Evolutionary conservation across 495 filamentous ascomycete genomes (phyloP), one percentile per base, ranked within the genome.

Genomic region (Darksidea phi): DNA sequence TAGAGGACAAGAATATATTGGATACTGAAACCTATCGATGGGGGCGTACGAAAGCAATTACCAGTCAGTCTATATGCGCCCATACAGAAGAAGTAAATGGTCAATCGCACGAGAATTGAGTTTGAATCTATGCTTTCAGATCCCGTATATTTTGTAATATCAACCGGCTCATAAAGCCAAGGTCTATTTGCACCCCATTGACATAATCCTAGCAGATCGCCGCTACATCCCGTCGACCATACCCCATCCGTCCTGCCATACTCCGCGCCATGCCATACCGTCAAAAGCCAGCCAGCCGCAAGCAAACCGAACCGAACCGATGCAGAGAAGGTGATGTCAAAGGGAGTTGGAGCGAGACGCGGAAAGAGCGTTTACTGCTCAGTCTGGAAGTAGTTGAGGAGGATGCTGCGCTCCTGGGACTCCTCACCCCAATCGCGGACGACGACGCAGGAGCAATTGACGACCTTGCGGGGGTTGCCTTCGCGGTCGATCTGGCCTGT

Each of bases 391-490:
- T 97, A 97, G 85, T 97, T 94, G 72, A 97, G 90, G 76, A 97
- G 88, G 77, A 97, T 89, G 71, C 88, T 88, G 71, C 94, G 90
- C 84, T 97, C 94, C 78, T 95, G 91, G 69, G 88, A 93, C 83
- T 97, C 94, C 84, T 97, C 93, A 83, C 94, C 94, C 94, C 94
- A 98, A 76, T 98, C 91, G 81, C 90, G 88, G 66, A 98, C 94
- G 54, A 97, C 94, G 71, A 97, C 94, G 82, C 94, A 97, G 72
- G 93, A 97, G 89, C 94, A 98, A 86, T 98, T 98, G 78, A 98
- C 94, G 66, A 98, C 95, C 85, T 98, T 98, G 77, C 94, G 88
- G 63, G 94, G 90, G 78, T 97, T 98, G 74, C 94, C 94, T 81
- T 98, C 94, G 74, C 94, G 91, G 80, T 98, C 94, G 73, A 98